phyloP scores from a whole-genome alignment of 2,329 filamentous ascomycete species.

The Fusarium nurragi region DNA sequence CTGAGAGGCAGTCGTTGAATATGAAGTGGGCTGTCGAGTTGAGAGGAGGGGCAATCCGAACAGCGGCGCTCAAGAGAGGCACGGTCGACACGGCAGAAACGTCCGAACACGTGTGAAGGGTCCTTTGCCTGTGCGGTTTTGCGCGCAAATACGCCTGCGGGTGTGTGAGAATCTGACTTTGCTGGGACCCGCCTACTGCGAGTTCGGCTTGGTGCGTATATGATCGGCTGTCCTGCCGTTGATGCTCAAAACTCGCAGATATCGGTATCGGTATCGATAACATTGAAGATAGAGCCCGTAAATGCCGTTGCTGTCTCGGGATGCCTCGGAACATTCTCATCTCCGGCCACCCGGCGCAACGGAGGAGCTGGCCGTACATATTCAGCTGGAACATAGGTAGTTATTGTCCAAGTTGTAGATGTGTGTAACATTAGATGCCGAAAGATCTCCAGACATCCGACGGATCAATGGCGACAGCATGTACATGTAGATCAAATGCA shows the following conservation, averaged over 20 bases:
- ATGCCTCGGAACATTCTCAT: slow-evolving; percentile 21
- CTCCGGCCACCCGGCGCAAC: slow-evolving; percentile 28
- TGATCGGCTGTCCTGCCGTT: slow-evolving; percentile 28
- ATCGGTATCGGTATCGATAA: slow-evolving; percentile 25
- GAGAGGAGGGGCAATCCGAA: slow-evolving; percentile 41
- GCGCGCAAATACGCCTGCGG: slow-evolving; percentile 14
- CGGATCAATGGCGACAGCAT: slow-evolving; percentile 7
- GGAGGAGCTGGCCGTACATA: slow-evolving; percentile 34
- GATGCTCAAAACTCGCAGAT: slow-evolving; percentile 10
- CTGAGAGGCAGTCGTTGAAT: slow-evolving; percentile 30
- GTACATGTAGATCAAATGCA: slow-evolving; percentile 11
- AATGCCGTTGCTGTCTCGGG: slow-evolving; percentile 26
- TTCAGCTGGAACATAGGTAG: slow-evolving; percentile 22
- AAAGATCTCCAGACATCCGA: slow-evolving; percentile 36
- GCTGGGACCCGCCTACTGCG: slow-evolving; percentile 38
- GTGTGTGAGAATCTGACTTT: slow-evolving; percentile 32
- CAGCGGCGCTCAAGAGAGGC: slow-evolving; percentile 27
- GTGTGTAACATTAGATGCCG: slow-evolving; percentile 30
- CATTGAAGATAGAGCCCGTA: slow-evolving; percentile 13
- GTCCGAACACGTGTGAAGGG: slow-evolving; percentile 38
- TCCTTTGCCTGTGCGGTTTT: slow-evolving; percentile 29
- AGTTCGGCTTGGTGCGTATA: slow-evolving; percentile 35
- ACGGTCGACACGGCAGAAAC: slow-evolving; percentile 39
- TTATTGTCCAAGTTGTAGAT: slow-evolving; percentile 13
- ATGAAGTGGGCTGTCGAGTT: slow-evolving; percentile 32